Percentiles rank a stretch among this genome's conserved stretches.
Evolutionary conservation across 805 yeast genomes (phyloP).

Genomic region (Grigorovia humatica): DNA sequence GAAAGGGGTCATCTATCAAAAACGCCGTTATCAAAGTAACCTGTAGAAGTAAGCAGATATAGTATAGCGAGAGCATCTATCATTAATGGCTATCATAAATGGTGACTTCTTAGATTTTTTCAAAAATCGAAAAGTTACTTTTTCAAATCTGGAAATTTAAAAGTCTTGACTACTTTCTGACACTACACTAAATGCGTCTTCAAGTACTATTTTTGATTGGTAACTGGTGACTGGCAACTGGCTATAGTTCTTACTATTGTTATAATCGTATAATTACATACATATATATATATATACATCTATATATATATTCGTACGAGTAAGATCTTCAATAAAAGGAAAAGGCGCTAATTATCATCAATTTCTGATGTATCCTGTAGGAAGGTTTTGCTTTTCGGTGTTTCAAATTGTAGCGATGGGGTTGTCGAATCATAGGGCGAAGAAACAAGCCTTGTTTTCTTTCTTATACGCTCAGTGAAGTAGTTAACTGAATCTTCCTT

Average conservation of each 20-base stretch:
- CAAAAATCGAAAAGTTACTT: too few relatives aligned
- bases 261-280: neutral
- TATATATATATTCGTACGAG: too few relatives aligned
- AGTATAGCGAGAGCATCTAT: neutral
- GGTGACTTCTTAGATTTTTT: too few relatives aligned
- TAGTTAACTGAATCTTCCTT: neutral
- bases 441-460: neutral
- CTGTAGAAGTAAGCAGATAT: neutral
- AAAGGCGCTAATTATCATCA: neutral
- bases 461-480: conserved; percentile 1
- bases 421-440: neutral
- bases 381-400: neutral
- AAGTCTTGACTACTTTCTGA: too few relatives aligned
- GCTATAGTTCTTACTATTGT: too few relatives aligned
- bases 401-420: neutral
- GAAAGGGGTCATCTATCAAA: neutral
- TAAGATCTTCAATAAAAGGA: too few relatives aligned
- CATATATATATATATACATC: neutral
- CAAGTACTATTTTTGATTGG: too few relatives aligned
- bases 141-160: too few relatives aligned
- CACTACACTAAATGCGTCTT: too few relatives aligned
- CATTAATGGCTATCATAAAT: too few relatives aligned
- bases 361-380: neutral
- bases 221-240: too few relatives aligned
- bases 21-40: neutral